Conservation (phyloP, 23 red algal species). For the Cyanidioschyzon merolae region DNA sequence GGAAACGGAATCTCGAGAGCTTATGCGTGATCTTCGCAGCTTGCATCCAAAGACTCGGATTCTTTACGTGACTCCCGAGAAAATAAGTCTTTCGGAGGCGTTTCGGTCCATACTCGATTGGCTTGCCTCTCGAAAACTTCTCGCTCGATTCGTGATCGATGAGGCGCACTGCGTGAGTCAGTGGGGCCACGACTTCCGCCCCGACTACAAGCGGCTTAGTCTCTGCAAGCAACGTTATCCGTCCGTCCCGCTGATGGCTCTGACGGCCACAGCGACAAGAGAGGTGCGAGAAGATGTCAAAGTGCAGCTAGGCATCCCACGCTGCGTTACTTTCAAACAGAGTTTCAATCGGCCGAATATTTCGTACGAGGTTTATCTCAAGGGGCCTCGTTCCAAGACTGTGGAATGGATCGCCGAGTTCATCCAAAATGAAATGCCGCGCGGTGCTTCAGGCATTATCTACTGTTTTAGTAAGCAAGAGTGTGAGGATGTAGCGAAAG, state of each 20-base stretch:
- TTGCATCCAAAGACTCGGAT: constrained; percentile 27
- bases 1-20: constrained; percentile 30
- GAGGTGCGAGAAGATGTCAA: constrained; percentile 58
- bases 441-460: constrained; percentile 57
- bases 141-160: constrained; percentile 60
- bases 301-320: constrained; percentile 36
- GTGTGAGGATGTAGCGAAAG: constrained; percentile 33
- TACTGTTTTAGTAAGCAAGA: constrained; percentile 70
- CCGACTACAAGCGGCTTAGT: constrained; percentile 65
- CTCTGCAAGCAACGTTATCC: constrained; percentile 45
- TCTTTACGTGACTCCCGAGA: constrained; percentile 83
- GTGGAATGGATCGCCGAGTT: constrained; percentile 17
- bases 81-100: constrained; percentile 35
- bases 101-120: constrained; percentile 41
- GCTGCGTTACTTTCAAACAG: constrained; percentile 39
- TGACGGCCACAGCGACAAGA: constrained; percentile 61
- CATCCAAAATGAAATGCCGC: constrained; percentile 41
- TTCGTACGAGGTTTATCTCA: constrained; percentile 47
- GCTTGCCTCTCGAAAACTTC: constrained; percentile 23
- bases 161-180: constrained; percentile 80
- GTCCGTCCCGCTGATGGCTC: constrained; percentile 52
- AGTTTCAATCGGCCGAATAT: constrained; percentile 76
- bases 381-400: constrained; percentile 30
- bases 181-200: constrained; percentile 89
- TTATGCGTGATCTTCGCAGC: constrained; percentile 32